Evolutionary conservation across 2,329 filamentous ascomycete genomes (phyloP).

Genomic region (Aspergillus transmontanensis): DNA sequence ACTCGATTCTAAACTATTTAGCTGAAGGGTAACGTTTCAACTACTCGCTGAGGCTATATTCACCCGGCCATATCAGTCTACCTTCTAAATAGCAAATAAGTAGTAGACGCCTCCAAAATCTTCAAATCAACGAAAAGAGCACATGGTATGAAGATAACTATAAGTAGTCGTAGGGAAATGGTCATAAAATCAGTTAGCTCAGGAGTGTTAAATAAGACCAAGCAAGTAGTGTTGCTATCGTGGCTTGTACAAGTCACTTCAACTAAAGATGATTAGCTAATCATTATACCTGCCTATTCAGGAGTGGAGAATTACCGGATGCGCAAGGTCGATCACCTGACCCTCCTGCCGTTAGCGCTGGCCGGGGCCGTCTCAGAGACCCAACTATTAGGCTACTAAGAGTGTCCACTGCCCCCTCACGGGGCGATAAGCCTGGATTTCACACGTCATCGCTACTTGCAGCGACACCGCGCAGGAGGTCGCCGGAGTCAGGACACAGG

Average conservation of each 20-base stretch:
- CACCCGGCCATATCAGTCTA: neutral
- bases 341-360: constrained; percentile 3
- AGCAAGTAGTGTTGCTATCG: too few species aligned
- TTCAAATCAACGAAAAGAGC: neutral
- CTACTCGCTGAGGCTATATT: too few species aligned
- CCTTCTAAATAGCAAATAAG: too few species aligned
- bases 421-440: constrained; percentile 9
- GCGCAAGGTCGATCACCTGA: constrained; percentile 5
- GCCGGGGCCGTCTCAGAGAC: neutral
- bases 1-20: neutral
- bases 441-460: constrained; percentile 20
- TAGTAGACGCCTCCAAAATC: neutral
- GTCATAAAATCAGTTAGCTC: too few species aligned
- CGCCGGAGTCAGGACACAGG: neutral
- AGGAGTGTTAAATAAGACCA: too few species aligned
- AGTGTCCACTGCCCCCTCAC: constrained; percentile 9
- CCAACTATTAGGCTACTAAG: constrained; percentile 1
- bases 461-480: neutral
- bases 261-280: neutral
- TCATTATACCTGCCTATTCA: neutral
- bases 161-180: neutral
- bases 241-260: too few species aligned
- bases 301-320: constrained; percentile 3
- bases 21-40: neutral
- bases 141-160: neutral